A percentile compares a stretch with the other conserved stretches of the same genome.
phyloP scores from a whole-genome alignment of 805 yeast species.

The Candida dendrica region DNA sequence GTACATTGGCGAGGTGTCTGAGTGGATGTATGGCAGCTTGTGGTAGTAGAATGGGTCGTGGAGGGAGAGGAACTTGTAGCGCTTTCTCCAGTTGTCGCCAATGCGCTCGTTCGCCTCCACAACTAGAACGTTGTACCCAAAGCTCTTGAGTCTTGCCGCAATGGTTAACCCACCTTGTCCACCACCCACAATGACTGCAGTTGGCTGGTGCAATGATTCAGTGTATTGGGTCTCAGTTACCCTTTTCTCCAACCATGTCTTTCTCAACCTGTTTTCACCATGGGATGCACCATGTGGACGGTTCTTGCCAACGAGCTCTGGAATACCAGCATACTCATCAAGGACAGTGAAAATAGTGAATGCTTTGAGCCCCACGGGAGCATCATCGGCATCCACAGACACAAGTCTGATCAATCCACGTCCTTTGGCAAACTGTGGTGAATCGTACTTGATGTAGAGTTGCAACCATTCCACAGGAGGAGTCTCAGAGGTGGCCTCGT shows the following conservation, averaged over 20 bases:
- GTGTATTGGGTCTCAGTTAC: conserved; percentile 22
- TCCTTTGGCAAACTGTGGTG: conserved; percentile 26
- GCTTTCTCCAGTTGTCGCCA: conserved; percentile 41
- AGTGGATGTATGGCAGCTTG: conserved; percentile 32
- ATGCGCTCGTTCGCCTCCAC: conserved; percentile 29
- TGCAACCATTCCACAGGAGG: conserved; percentile 31
- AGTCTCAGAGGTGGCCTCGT: conserved; percentile 18
- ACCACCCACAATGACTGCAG: conserved; percentile 39
- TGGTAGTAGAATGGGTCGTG: conserved; percentile 41
- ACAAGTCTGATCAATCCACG: conserved; percentile 25
- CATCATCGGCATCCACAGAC: conserved; percentile 20
- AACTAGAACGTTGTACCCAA: conserved; percentile 34
- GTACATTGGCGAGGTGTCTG: conserved; percentile 34
- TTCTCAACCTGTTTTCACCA: conserved; percentile 30
- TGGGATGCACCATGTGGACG: conserved; percentile 32
- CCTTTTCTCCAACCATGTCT: conserved; percentile 33
- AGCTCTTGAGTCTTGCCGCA: conserved; percentile 34
- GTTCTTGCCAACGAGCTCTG: conserved; percentile 24
- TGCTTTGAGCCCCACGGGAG: conserved; percentile 26
- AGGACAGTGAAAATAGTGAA: conserved; percentile 26
- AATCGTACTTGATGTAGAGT: conserved; percentile 23
- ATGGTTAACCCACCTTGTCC: conserved; percentile 38
- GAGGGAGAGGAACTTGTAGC: conserved; percentile 36
- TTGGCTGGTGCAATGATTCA: conserved; percentile 31
- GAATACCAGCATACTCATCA: conserved; percentile 25